phyloP scores from a whole-genome alignment of 805 yeast genomes.

The Lachancea sp. region DNA sequence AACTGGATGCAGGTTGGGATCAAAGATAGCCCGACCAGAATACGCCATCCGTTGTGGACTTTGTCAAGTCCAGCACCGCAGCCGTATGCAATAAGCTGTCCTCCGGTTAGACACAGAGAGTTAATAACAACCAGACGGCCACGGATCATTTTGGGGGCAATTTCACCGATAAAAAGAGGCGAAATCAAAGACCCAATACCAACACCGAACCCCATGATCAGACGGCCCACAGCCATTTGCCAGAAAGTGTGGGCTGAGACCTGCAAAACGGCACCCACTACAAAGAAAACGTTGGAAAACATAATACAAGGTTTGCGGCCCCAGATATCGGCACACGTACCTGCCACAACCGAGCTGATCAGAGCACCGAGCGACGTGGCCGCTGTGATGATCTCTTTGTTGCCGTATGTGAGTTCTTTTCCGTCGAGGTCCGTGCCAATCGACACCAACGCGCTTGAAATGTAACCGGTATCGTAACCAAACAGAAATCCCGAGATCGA shows the following conservation, averaged over 20 bases:
- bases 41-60: conserved; percentile 85
- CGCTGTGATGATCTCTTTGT: conserved; percentile 85
- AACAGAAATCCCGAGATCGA: conserved; percentile 95
- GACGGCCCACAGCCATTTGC: conserved; percentile 89
- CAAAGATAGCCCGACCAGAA: conserved; percentile 83
- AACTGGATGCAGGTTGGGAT: conserved; percentile 81
- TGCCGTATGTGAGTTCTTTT: conserved; percentile 57
- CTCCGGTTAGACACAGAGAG: conserved; percentile 87
- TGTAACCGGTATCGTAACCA: conserved; percentile 97
- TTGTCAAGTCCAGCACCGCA: conserved; percentile 80
- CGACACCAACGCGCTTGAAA: conserved; percentile 85
- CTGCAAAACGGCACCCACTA: conserved; percentile 81
- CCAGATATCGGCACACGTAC: conserved; percentile 68
- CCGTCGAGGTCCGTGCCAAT: conserved; percentile 70
- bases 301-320: conserved; percentile 85
- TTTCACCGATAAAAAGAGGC: conserved; percentile 87
- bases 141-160: conserved; percentile 87
- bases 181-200: conserved; percentile 92
- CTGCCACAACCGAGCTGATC: conserved; percentile 71
- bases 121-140: conserved; percentile 87
- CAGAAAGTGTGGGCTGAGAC: conserved; percentile 74
- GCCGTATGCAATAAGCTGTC: conserved; percentile 90
- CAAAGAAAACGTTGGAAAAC: conserved; percentile 74
- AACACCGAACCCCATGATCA: conserved; percentile 93
- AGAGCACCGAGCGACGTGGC: conserved; percentile 94